phyloP scores from a whole-genome alignment of 2,329 filamentous ascomycete species.

The Cylindrodendrum hubeiense region DNA sequence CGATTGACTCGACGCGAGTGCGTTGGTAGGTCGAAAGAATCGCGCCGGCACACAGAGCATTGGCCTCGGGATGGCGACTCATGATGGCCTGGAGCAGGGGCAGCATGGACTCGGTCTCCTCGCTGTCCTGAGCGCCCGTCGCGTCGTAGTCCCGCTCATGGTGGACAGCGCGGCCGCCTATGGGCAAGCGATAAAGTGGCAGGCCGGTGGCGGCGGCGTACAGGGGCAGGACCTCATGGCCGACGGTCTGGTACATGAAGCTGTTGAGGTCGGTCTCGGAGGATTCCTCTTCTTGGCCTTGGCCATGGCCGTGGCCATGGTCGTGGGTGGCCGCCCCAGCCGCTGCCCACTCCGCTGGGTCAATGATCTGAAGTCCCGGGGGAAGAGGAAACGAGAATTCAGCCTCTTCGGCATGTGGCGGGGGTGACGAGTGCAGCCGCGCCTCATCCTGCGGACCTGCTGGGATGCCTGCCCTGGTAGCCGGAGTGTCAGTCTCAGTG shows the following conservation, averaged over 20 bases:
- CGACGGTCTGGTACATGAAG: conserved; percentile 99
- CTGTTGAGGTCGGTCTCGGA: conserved; percentile 79
- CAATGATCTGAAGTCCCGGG: conserved; percentile 37
- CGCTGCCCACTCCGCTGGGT: conserved; percentile 30
- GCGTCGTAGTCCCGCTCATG: conserved; percentile 77
- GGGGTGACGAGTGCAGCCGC: conserved; percentile 21
- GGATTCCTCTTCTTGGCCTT: conserved; percentile 19
- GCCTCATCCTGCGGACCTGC: neutral
- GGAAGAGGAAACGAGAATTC: conserved; percentile 28
- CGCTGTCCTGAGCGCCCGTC: conserved; percentile 53
- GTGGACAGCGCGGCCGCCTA: conserved; percentile 78
- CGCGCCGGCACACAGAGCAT: conserved; percentile 90
- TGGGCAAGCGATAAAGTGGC: conserved; percentile 85
- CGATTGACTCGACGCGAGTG: conserved; percentile 93
- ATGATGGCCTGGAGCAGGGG: conserved; percentile 78
- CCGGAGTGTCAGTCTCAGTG: conserved; percentile 13
- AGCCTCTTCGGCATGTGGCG: conserved; percentile 17
- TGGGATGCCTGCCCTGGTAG: conserved; percentile 14
- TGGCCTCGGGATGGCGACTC: conserved; percentile 79
- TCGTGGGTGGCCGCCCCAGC: conserved; percentile 22
- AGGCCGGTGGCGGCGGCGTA: conserved; percentile 84
- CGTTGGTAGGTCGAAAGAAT: conserved; percentile 97
- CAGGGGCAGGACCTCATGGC: conserved; percentile 86
- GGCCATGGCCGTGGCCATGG: conserved; percentile 5
- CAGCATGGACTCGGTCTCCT: conserved; percentile 91